Evolutionary conservation across 2,329 filamentous ascomycete genomes (phyloP).

Genomic region (Neocucurbitaria cava): DNA sequence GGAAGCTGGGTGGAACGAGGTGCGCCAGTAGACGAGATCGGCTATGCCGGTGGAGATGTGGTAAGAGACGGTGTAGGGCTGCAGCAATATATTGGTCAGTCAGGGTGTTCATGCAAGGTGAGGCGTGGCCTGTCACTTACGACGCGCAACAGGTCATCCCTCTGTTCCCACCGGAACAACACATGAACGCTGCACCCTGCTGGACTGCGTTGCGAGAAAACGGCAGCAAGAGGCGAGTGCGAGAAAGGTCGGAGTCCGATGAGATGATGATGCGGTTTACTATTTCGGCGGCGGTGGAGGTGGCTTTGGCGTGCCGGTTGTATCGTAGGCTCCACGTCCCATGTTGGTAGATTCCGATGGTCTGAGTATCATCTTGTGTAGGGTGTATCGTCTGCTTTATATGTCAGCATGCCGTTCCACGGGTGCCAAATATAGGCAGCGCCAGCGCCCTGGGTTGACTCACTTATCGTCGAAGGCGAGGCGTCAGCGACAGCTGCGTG

Average conservation of each 20-base stretch:
- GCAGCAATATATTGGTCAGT: constrained; percentile 39
- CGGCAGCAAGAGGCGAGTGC: constrained; percentile 4
- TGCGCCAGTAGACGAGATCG: constrained; percentile 21
- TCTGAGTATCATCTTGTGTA: constrained; percentile 52
- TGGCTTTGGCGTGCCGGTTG: constrained; percentile 57
- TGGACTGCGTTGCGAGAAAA: constrained; percentile 1
- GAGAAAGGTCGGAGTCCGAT: constrained; percentile 9
- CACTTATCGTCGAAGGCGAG: constrained; percentile 26
- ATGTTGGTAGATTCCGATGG: constrained; percentile 54
- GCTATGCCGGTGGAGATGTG: constrained; percentile 18
- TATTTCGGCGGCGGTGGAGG: constrained; percentile 52
- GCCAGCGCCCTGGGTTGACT: constrained; percentile 16
- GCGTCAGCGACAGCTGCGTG: constrained; percentile 34
- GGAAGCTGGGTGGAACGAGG: constrained; percentile 20
- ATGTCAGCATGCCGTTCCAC: constrained; percentile 36
- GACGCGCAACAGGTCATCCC: constrained; percentile 39
- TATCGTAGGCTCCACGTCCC: constrained; percentile 59
- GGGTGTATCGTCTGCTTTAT: constrained; percentile 38
- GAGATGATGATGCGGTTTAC: constrained; percentile 12
- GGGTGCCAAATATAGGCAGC: constrained; percentile 15
- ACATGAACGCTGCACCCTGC: background rate
- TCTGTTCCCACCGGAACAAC: constrained; percentile 40
- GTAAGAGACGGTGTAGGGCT: constrained; percentile 30
- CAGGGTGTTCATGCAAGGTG: constrained; percentile 36
- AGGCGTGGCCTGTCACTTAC: constrained; percentile 40